These are phyloP conservation scores for Crucibulum laeve DNA, from an alignment of 768 basidiomycete genomes.

Conservation along the genomic window DNA sequence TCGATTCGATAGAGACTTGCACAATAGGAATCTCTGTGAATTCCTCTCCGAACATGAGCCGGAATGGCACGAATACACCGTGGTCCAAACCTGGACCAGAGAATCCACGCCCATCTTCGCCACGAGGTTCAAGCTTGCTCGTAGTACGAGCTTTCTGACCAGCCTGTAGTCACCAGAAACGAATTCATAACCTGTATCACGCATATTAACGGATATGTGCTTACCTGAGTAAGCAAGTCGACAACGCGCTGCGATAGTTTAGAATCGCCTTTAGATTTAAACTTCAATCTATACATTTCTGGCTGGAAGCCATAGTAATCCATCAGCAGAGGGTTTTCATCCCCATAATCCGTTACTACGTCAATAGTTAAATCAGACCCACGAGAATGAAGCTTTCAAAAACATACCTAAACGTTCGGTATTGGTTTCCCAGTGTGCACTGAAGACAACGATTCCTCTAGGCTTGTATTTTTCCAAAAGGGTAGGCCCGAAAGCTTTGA, in stretches of 20 bases:
- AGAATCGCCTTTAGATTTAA: constrained; percentile 62
- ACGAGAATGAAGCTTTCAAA: neutral
- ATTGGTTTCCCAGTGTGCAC: constrained; percentile 76
- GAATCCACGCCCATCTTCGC: constrained; percentile 63
- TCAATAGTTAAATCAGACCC: constrained; percentile 1
- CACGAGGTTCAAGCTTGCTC: constrained; percentile 47
- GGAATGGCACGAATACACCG: constrained; percentile 79
- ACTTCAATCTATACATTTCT: constrained; percentile 57
- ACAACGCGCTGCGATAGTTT: constrained; percentile 56
- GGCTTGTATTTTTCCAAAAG: constrained; percentile 70
- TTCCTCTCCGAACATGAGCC: constrained; percentile 70
- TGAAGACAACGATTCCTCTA: constrained; percentile 77
- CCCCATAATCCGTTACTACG: constrained; percentile 72
- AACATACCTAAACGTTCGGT: constrained; percentile 51
- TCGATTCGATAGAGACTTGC: constrained; percentile 63
- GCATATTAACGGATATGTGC: no score
- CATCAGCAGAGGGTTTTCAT: constrained; percentile 69
- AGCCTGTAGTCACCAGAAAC: constrained; percentile 38
- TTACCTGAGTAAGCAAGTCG: constrained; percentile 51
- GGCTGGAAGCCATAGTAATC: constrained; percentile 71
- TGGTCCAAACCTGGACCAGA: constrained; percentile 67
- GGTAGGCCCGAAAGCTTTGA: constrained; percentile 60
- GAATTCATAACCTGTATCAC: no score
- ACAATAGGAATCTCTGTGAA: constrained; percentile 63
- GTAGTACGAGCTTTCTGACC: constrained; percentile 50